Conservation (phyloP, 2,329 filamentous ascomycete genomes). For the Fusarium sp. region DNA sequence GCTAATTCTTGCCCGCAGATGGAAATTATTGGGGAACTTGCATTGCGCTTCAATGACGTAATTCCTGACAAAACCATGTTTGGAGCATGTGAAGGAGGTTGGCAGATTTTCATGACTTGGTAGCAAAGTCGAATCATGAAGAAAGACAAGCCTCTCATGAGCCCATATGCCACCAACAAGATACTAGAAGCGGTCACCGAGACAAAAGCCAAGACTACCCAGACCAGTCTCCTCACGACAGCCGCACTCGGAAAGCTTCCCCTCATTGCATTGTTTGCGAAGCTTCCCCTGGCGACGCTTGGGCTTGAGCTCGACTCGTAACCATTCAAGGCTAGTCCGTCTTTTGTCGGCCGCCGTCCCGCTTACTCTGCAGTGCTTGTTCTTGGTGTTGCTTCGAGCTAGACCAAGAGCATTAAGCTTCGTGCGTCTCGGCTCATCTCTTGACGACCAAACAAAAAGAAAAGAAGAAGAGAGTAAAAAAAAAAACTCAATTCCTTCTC, state of each 20-base stretch:
- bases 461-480: background rate
- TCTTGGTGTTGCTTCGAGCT: slow-evolving; percentile 20
- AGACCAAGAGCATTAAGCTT: slow-evolving; percentile 27
- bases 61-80: slow-evolving; percentile 1
- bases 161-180: background rate
- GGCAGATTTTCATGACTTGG: background rate
- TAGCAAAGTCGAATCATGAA: background rate
- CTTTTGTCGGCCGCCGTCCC: slow-evolving; percentile 22
- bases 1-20: slow-evolving; percentile 15
- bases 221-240: slow-evolving; percentile 10
- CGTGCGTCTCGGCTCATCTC: background rate
- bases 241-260: slow-evolving; percentile 29
- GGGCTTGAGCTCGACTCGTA: slow-evolving; percentile 18
- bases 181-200: background rate
- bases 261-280: slow-evolving; percentile 9
- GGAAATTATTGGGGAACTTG: slow-evolving; percentile 21
- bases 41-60: slow-evolving; percentile 36
- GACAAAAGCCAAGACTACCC: background rate
- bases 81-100: slow-evolving; percentile 12
- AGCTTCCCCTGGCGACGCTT: slow-evolving; percentile 26
- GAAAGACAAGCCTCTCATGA: background rate
- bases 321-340: slow-evolving; percentile 30
- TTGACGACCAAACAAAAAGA: slow-evolving; percentile 6
- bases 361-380: slow-evolving; percentile 8
- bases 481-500: slow-evolving; percentile 33